Base-by-base conservation (phyloP, 202 grass and related monocot species). In the Cymbopogon flexuosus region DNA sequence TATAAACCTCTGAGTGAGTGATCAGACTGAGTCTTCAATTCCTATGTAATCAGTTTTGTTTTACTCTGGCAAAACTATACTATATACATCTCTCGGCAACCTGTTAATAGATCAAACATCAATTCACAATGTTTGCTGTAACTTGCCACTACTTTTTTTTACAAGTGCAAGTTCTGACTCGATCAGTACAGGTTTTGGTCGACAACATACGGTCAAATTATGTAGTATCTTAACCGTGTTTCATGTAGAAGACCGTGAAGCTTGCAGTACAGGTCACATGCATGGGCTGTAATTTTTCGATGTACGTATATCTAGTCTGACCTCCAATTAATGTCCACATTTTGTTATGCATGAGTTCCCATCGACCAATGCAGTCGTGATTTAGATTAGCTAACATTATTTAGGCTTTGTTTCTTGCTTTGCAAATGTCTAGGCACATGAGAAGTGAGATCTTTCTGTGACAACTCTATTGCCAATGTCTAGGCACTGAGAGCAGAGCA, bases 31-130 rank as follows among this genome's bases (percentile, higher is more conserved):
- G 36, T 68, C 13, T 47, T 37, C 72, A 33, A 47, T 13, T 77
- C 42, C 42, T 19, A 19, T 54, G 19, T 5, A 56, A 27, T 27
- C 13, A 14, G 19, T 39, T 0, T 2, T 35, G 8, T 62, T 49
- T 18, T 51, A 70, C 54, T 77, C 27, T 70, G 30, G 62, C 30
- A 70, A 57, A 84, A 19, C 30, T 71, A 39, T 19, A 19, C 30
- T 71, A 39, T 19, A 69, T 49, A 34, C 14, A 76, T 77, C 52
- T 56, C 3, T 46, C 41, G 49, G 52, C 54, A 62, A 27, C 33
- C 68, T 70, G 27, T 62, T 37, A 46, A 70, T 27, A 23, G 42
- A 83, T 65, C 70, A 73, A 77, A 8, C 63, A 61, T 51, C 47
- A 19, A 18, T 60, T 69, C 36, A 61, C 39, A 27, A 30, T 46